Percentiles rank a stretch among this genome's conserved stretches.
phyloP scores from a whole-genome alignment of 331 rosid species.

The Acacia concinna region DNA sequence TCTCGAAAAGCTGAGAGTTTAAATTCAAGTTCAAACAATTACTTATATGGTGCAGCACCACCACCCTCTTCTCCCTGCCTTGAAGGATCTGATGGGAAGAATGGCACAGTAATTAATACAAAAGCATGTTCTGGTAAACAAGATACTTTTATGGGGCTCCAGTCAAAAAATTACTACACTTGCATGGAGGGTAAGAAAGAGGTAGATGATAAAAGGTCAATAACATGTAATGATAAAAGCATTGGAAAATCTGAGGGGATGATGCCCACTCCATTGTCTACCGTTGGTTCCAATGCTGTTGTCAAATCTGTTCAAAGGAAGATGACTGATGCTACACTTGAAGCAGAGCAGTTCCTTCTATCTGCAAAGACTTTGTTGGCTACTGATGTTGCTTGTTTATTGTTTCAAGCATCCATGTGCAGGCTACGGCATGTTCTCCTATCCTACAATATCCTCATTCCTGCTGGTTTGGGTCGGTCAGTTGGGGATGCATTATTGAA shows the following conservation, averaged over 20 bases:
- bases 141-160: conserved; percentile 40
- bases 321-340: conserved; percentile 55
- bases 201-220: conserved; percentile 51
- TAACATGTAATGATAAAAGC: conserved; percentile 40
- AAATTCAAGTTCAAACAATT: conserved; percentile 68
- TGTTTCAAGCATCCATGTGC: conserved; percentile 92
- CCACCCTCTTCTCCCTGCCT: conserved; percentile 81
- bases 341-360: conserved; percentile 56
- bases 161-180: conserved; percentile 67
- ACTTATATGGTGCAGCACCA: conserved; percentile 83
- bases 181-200: conserved; percentile 66
- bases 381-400: conserved; percentile 77
- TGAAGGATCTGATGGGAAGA: conserved; percentile 73
- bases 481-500: conserved; percentile 52
- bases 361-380: conserved; percentile 74
- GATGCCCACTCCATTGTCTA: conserved; percentile 50
- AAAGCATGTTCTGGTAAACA: conserved; percentile 53
- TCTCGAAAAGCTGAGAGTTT: conserved; percentile 70
- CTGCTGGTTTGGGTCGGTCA: conserved; percentile 60
- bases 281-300: conserved; percentile 55
- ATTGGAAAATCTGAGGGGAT: conserved; percentile 54
- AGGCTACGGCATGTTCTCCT: conserved; percentile 74
- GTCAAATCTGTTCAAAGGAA: conserved; percentile 59
- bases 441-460: conserved; percentile 58
- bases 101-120: conserved; percentile 48